phyloP scores from a whole-genome alignment of 805 yeast genomes.

The Wickerhamomyces pijperi region DNA sequence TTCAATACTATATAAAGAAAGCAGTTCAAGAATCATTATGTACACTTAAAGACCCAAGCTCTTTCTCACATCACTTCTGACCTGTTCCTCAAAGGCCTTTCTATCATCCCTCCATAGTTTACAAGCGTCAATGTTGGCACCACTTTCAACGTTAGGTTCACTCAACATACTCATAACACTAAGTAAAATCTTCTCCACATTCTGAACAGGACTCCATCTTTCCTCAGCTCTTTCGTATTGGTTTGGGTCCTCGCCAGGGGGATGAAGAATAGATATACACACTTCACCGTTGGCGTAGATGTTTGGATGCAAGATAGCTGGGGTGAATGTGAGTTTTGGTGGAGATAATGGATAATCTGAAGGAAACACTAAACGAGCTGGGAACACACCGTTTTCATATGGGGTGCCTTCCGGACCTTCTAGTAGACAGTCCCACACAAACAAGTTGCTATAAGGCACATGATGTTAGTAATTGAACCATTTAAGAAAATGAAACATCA shows the following conservation, averaged over 20 bases:
- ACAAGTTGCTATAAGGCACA: slow-evolving; percentile 31
- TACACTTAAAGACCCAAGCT: slow-evolving; percentile 51
- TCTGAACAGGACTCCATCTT: slow-evolving; percentile 96
- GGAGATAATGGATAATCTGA: slow-evolving; percentile 76
- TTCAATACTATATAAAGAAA: too few relatives aligned
- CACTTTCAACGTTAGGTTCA: slow-evolving; percentile 93
- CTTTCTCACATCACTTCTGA: slow-evolving; percentile 55
- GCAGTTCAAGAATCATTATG: too few relatives aligned
- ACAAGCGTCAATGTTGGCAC: slow-evolving; percentile 75
- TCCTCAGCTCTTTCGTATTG: slow-evolving; percentile 93
- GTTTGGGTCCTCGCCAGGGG: slow-evolving; percentile 96
- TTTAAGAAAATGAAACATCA: too few relatives aligned
- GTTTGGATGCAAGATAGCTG: slow-evolving; percentile 87
- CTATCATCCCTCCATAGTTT: slow-evolving; percentile 88
- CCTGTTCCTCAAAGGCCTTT: slow-evolving; percentile 51
- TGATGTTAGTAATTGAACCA: too few relatives aligned
- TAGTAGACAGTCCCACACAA: slow-evolving; percentile 74
- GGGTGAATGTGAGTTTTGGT: slow-evolving; percentile 63
- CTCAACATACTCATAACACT: slow-evolving; percentile 95
- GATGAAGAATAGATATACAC: slow-evolving; percentile 87
- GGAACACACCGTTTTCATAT: slow-evolving; percentile 81
- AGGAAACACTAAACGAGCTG: slow-evolving; percentile 65
- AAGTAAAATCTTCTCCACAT: slow-evolving; percentile 89
- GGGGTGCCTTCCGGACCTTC: slow-evolving; percentile 82
- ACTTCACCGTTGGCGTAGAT: slow-evolving; percentile 91